Evolutionary conservation across 2,329 filamentous ascomycete species (phyloP).

Genomic region (Waltergamsia citrina): DNA sequence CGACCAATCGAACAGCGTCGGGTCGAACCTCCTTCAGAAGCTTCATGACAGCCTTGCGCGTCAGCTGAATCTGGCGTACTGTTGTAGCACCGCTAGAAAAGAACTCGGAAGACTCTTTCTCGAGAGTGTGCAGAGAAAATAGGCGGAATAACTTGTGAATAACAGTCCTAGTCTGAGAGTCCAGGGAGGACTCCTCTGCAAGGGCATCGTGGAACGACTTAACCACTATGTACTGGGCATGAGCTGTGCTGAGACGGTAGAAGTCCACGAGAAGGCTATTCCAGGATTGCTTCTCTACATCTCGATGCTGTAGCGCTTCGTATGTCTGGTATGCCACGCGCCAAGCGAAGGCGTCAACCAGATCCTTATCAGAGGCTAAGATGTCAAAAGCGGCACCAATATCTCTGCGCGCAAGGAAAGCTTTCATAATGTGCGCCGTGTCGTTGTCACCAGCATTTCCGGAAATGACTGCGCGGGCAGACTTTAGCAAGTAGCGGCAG

Average conservation of each 20-base stretch:
- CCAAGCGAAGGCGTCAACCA: conserved; percentile 69
- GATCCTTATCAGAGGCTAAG: conserved; percentile 58
- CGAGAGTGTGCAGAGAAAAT: conserved; percentile 55
- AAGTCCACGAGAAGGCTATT: conserved; percentile 72
- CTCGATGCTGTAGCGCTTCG: conserved; percentile 64
- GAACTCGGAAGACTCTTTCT: conserved; percentile 63
- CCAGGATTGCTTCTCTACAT: conserved; percentile 68
- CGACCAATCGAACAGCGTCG: conserved; percentile 62
- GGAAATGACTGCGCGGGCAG: conserved; percentile 59
- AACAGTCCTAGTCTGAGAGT: conserved; percentile 44
- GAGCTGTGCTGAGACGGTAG: conserved; percentile 65
- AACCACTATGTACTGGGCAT: conserved; percentile 68
- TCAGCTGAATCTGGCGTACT: conserved; percentile 62
- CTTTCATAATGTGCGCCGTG: conserved; percentile 55
- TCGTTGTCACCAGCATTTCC: conserved; percentile 52
- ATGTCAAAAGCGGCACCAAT: conserved; percentile 68
- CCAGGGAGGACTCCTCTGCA: conserved; percentile 38
- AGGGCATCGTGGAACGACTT: conserved; percentile 55
- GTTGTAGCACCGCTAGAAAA: conserved; percentile 61
- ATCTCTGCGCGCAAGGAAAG: conserved; percentile 56
- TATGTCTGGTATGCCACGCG: conserved; percentile 66
- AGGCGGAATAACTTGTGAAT: conserved; percentile 75
- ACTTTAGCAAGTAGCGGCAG: conserved; percentile 63
- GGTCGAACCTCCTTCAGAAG: conserved; percentile 64
- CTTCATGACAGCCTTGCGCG: conserved; percentile 58